Percentiles rank a stretch among this genome's conserved stretches.
phyloP scores from a whole-genome alignment of 352 stramenopile species.

The Phytopythium chamaehyphon region DNA sequence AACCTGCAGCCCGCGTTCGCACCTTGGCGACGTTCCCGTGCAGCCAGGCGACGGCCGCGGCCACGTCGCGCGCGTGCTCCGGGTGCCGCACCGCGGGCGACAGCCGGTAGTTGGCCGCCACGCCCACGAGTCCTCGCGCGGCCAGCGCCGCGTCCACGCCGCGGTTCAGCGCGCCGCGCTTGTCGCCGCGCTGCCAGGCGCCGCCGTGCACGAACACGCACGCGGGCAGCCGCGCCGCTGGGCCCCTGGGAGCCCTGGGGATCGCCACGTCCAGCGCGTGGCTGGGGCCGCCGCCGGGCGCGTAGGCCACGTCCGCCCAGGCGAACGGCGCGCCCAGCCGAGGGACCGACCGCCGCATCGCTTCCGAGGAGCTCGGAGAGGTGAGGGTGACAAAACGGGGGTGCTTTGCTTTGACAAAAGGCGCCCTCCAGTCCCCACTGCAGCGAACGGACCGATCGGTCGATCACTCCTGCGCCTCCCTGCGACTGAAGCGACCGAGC shows the following conservation, averaged over 20 bases:
- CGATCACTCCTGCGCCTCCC: too few species aligned
- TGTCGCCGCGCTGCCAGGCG: conserved; percentile 83
- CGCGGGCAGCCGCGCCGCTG: conserved; percentile 32
- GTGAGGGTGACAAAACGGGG: not conserved
- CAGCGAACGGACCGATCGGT: too few species aligned
- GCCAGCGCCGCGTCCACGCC: conserved; percentile 62
- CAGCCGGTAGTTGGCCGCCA: conserved; percentile 79
- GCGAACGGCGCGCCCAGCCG: conserved; percentile 25
- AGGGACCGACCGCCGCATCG: conserved; percentile 27
- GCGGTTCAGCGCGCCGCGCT: conserved; percentile 55
- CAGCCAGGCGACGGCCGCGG: conserved; percentile 57
- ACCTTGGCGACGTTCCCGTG: conserved; percentile 68
- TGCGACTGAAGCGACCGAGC: too few species aligned
- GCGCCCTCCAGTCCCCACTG: too few species aligned
- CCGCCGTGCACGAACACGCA: conserved; percentile 84
- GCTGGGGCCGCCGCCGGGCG: conserved; percentile 22
- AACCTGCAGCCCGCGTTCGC: too few species aligned
- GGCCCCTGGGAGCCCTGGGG: conserved; percentile 32
- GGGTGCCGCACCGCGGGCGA: conserved; percentile 75
- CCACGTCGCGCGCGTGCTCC: conserved; percentile 61
- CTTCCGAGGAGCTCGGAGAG: too few species aligned
- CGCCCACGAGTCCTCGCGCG: conserved; percentile 46
- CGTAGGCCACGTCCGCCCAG: conserved; percentile 75
- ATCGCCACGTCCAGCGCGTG: conserved; percentile 70
- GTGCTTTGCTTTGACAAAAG: not conserved